Evolutionary conservation across 2,329 filamentous ascomycete genomes (phyloP).

Genomic region (Colletotrichum lupini): DNA sequence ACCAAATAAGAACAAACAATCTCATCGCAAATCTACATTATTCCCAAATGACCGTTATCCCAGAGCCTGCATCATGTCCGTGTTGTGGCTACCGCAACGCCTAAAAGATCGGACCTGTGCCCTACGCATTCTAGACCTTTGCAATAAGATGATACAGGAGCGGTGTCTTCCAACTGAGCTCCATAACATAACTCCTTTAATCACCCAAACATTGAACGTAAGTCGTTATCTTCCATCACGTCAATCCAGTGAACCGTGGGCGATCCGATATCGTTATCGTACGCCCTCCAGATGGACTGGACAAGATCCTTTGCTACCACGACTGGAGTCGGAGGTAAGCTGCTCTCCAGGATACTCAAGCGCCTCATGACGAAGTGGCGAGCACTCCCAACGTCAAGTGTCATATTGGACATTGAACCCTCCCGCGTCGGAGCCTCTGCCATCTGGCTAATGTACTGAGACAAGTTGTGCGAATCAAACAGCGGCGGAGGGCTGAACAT

Average conservation of each 20-base stretch:
- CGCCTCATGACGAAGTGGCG: slow-evolving; percentile 52
- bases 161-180: neutral
- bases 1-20: neutral
- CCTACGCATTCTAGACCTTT: neutral
- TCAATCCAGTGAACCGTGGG: slow-evolving; percentile 54
- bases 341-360: slow-evolving; percentile 51
- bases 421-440: slow-evolving; percentile 31
- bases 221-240: slow-evolving; percentile 50
- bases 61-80: neutral
- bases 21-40: neutral
- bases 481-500: slow-evolving; percentile 16
- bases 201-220: slow-evolving; percentile 48
- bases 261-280: slow-evolving; percentile 49
- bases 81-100: neutral
- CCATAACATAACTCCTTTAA: too few species aligned
- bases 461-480: slow-evolving; percentile 17
- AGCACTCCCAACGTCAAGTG: slow-evolving; percentile 50
- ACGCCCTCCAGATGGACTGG: slow-evolving; percentile 53
- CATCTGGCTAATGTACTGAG: slow-evolving; percentile 32
- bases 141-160: neutral
- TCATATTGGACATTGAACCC: slow-evolving; percentile 37
- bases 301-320: slow-evolving; percentile 54
- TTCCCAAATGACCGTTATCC: neutral
- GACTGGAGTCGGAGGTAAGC: slow-evolving; percentile 53
- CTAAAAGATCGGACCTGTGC: neutral